Percentiles rank a stretch among this genome's conserved stretches.
phyloP scores from a whole-genome alignment of 1,139 yeast species.

The Scheffersomyces illinoinensis region DNA sequence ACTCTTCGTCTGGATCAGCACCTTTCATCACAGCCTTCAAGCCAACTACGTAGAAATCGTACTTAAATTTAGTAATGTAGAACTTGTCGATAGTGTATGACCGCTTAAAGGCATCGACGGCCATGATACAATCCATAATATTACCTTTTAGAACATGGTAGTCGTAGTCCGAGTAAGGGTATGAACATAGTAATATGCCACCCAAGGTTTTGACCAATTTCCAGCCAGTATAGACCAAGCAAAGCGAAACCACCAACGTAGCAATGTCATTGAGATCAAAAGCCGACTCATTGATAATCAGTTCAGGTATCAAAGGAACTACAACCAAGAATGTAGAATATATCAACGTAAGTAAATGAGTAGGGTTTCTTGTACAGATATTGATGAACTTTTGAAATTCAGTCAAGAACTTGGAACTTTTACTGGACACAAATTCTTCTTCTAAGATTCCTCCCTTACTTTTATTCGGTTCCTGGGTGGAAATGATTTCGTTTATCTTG shows the following conservation, averaged over 20 bases:
- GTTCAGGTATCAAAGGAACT: conserved; percentile 35
- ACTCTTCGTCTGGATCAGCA: conserved; percentile 70
- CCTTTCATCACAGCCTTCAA: conserved; percentile 59
- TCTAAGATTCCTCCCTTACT: conserved; percentile 1
- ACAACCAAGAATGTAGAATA: conserved; percentile 45
- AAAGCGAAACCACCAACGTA: conserved; percentile 48
- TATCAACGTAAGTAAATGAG: conserved; percentile 60
- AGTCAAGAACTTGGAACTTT: not conserved
- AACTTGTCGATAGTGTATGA: conserved; percentile 50
- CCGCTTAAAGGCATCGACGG: conserved; percentile 51
- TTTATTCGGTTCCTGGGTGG: conserved; percentile 12
- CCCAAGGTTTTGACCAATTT: conserved; percentile 53
- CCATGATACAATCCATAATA: conserved; percentile 38
- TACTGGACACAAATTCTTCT: not conserved
- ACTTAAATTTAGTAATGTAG: conserved; percentile 61
- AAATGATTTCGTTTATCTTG: conserved; percentile 35
- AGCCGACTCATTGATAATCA: conserved; percentile 28
- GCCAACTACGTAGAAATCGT: conserved; percentile 58
- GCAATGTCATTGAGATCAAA: conserved; percentile 51
- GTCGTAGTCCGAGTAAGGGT: conserved; percentile 47
- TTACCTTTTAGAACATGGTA: conserved; percentile 36
- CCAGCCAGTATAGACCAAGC: conserved; percentile 58
- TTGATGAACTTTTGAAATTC: conserved; percentile 8
- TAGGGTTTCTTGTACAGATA: conserved; percentile 50
- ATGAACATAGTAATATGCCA: conserved; percentile 52